Conservation (phyloP, 2,329 filamentous ascomycete genomes). For the Bipolaris gigantea region DNA sequence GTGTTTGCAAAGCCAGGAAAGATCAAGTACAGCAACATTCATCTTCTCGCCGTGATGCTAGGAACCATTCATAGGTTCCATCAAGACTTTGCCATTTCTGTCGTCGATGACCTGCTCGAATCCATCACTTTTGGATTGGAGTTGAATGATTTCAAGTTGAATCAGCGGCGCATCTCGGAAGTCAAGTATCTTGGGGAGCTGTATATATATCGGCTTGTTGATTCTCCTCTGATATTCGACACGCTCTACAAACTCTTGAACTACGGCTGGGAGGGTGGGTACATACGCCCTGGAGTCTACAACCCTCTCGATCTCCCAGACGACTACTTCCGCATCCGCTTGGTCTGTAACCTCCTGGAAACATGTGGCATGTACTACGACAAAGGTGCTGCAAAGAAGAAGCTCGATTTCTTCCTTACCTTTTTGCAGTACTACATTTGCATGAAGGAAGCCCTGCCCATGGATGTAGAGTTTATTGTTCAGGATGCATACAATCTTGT, state of each 20-base stretch:
- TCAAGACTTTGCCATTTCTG: slow-evolving; percentile 83
- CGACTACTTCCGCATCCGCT: slow-evolving; percentile 92
- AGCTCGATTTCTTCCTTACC: slow-evolving; percentile 93
- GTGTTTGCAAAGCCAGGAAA: slow-evolving; percentile 96
- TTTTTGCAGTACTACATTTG: slow-evolving; percentile 98
- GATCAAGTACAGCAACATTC: slow-evolving; percentile 96
- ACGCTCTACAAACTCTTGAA: slow-evolving; percentile 92
- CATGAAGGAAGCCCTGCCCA: slow-evolving; percentile 84
- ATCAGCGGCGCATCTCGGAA: slow-evolving; percentile 90
- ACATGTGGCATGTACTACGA: slow-evolving; percentile 97
- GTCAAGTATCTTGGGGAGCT: slow-evolving; percentile 95
- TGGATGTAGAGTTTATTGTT: slow-evolving; percentile 96
- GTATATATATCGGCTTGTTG: slow-evolving; percentile 96
- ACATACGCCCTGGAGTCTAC: slow-evolving; percentile 74
- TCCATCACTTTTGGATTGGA: slow-evolving; percentile 86
- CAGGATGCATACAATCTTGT: slow-evolving; percentile 87
- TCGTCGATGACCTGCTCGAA: slow-evolving; percentile 90
- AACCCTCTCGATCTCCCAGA: slow-evolving; percentile 85
- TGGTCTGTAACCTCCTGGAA: slow-evolving; percentile 86
- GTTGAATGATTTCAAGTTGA: slow-evolving; percentile 96
- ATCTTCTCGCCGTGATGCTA: slow-evolving; percentile 86
- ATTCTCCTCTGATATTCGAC: slow-evolving; percentile 94
- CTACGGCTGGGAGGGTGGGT: slow-evolving; percentile 83
- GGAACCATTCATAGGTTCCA: slow-evolving; percentile 91
- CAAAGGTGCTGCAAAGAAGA: slow-evolving; percentile 90